A percentile compares a stretch with the other conserved stretches of the same genome.
Evolutionary conservation across 2,329 filamentous ascomycete species (phyloP).

Genomic region (Ophiostoma himal-ulmi): DNA sequence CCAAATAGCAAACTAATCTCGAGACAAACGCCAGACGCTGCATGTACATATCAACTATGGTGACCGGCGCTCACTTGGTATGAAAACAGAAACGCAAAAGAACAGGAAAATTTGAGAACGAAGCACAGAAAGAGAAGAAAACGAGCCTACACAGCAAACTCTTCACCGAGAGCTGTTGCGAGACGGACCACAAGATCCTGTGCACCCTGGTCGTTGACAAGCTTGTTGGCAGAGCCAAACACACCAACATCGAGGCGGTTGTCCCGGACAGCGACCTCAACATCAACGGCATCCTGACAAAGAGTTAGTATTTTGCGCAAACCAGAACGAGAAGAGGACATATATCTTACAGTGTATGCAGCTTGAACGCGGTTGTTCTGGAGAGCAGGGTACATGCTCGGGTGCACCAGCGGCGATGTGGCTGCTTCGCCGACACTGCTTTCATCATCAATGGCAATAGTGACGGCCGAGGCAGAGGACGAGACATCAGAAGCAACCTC

Average conservation of each 20-base stretch:
- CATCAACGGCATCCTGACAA: slow-evolving; percentile 26
- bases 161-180: neutral
- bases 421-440: neutral
- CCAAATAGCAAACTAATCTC: neutral
- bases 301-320: neutral
- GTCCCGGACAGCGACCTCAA: slow-evolving; percentile 25
- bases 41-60: neutral
- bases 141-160: neutral
- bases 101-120: neutral
- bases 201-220: slow-evolving; percentile 17
- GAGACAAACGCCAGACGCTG: neutral
- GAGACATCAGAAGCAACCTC: neutral
- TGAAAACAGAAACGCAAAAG: neutral
- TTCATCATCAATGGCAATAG: neutral
- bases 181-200: slow-evolving; percentile 3
- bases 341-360: slow-evolving; percentile 28
- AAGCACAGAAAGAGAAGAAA: neutral
- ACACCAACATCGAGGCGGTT: slow-evolving; percentile 27
- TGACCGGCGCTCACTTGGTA: too few relatives aligned
- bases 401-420: slow-evolving; percentile 13
- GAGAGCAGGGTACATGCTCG: slow-evolving; percentile 25
- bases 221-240: slow-evolving; percentile 23
- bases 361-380: slow-evolving; percentile 29
- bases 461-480: neutral
- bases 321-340: too few relatives aligned